Evolutionary conservation across 2,329 filamentous ascomycete genomes (phyloP).

Genomic region (Fusarium sp.): DNA sequence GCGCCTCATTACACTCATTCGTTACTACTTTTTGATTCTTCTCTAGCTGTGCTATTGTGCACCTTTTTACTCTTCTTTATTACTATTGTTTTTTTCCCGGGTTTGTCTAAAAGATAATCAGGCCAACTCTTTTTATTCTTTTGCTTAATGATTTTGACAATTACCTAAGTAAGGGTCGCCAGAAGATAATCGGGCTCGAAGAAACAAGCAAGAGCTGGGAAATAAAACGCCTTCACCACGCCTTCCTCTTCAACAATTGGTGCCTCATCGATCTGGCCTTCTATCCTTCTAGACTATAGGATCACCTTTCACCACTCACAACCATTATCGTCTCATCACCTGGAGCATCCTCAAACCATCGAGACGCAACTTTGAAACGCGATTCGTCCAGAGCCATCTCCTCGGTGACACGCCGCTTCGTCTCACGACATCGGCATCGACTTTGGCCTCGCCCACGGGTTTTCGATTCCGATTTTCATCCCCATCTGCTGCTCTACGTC

Average conservation of each 20-base stretch:
- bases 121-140: slow-evolving; percentile 15
- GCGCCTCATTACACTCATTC: slow-evolving; percentile 39
- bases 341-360: slow-evolving; percentile 38
- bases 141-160: slow-evolving; percentile 33
- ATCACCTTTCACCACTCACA: slow-evolving; percentile 11
- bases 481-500: slow-evolving; percentile 28
- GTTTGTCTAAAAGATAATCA: slow-evolving; percentile 37
- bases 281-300: slow-evolving; percentile 2
- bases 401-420: slow-evolving; percentile 35
- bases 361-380: slow-evolving; percentile 47
- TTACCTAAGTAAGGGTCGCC: slow-evolving; percentile 9
- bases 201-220: slow-evolving; percentile 36
- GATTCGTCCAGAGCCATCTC: slow-evolving; percentile 36
- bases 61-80: slow-evolving; percentile 3
- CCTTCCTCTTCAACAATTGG: slow-evolving; percentile 22
- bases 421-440: slow-evolving; percentile 7
- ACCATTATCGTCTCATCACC: slow-evolving; percentile 28
- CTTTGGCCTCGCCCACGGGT: slow-evolving; percentile 24
- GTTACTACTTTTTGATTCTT: slow-evolving; percentile 28
- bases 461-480: slow-evolving; percentile 25
- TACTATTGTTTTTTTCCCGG: slow-evolving; percentile 5
- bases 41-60: slow-evolving; percentile 12
- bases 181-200: slow-evolving; percentile 15
- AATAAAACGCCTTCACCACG: slow-evolving; percentile 24
- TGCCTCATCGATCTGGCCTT: slow-evolving; percentile 29